A percentile compares a stretch with the other conserved stretches of the same genome.
phyloP scores from a whole-genome alignment of 139 green algal species.

The Chlamydomonas urium region DNA sequence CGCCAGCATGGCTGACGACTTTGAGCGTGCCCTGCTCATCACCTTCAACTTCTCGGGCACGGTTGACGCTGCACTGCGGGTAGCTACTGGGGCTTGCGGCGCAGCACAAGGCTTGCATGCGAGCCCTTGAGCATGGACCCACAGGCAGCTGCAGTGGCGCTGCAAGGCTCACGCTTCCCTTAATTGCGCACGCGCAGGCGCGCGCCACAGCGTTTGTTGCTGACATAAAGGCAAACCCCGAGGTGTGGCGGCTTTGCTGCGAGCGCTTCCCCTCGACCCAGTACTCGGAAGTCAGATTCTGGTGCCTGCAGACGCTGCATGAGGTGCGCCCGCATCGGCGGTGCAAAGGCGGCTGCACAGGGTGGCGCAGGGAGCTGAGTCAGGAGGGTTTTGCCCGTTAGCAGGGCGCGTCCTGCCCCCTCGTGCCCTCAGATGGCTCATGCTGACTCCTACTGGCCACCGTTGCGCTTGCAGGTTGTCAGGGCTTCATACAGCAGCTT shows the following conservation, averaged over 20 bases:
- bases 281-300: constrained; percentile 92
- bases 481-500: constrained; percentile 28
- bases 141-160: too few relatives aligned
- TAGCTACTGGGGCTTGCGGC: background rate
- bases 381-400: too few relatives aligned
- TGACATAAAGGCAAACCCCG: constrained; percentile 48
- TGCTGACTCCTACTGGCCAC: background rate
- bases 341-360: too few relatives aligned
- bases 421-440: background rate
- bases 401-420: too few relatives aligned
- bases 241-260: constrained; percentile 73
- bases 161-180: too few relatives aligned
- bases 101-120: background rate
- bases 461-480: constrained; percentile 41
- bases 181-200: too few relatives aligned
- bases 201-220: constrained; percentile 64
- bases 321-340: constrained; percentile 69
- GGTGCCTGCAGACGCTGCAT: constrained; percentile 90
- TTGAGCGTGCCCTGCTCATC: constrained; percentile 87
- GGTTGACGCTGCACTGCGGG: constrained; percentile 29
- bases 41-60: constrained; percentile 78
- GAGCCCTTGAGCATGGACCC: too few relatives aligned
- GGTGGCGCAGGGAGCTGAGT: too few relatives aligned
- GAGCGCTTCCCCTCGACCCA: constrained; percentile 57
- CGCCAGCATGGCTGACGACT: constrained; percentile 87